Evolutionary conservation across 495 filamentous ascomycete species (phyloP).

Genomic region (Penicillium nucicola): DNA sequence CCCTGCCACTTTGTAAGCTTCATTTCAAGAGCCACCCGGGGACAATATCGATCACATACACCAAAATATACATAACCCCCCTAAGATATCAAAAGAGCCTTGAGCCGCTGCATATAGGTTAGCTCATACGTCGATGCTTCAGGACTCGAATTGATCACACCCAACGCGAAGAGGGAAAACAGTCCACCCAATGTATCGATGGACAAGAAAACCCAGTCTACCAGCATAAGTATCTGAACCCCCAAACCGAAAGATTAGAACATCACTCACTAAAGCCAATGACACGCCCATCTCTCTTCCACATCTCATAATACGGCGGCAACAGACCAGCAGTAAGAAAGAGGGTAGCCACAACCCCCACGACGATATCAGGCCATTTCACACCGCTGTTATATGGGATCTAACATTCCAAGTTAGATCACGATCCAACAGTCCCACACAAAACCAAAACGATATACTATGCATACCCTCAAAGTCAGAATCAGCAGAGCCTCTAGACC

Average conservation of each 20-base stretch:
- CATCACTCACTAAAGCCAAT: conserved; percentile 60
- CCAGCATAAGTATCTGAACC: neutral
- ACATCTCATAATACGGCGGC: conserved; percentile 70
- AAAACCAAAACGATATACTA: too few species aligned
- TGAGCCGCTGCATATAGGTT: conserved; percentile 51
- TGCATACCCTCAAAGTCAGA: conserved; percentile 59
- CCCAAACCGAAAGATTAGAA: neutral
- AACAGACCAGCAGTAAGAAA: conserved; percentile 60
- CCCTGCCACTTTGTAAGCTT: conserved; percentile 29
- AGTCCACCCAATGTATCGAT: conserved; percentile 72
- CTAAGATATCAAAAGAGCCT: conserved; percentile 66
- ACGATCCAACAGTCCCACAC: too few species aligned
- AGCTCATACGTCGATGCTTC: neutral
- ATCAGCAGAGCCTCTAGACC: conserved; percentile 61
- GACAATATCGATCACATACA: conserved; percentile 41
- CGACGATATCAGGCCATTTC: conserved; percentile 55
- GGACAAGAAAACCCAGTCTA: conserved; percentile 60
- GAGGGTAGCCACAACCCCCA: conserved; percentile 60
- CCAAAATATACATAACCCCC: conserved; percentile 65
- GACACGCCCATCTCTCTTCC: conserved; percentile 66
- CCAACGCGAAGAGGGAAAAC: conserved; percentile 71
- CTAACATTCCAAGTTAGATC: conserved; percentile 24
- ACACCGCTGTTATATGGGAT: conserved; percentile 52
- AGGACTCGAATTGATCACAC: conserved; percentile 27
- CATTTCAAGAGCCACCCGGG: neutral